These are phyloP conservation scores for Yamadazyma jaroonii DNA, from an alignment of 1,139 yeast species.

Conservation along the genomic window DNA sequence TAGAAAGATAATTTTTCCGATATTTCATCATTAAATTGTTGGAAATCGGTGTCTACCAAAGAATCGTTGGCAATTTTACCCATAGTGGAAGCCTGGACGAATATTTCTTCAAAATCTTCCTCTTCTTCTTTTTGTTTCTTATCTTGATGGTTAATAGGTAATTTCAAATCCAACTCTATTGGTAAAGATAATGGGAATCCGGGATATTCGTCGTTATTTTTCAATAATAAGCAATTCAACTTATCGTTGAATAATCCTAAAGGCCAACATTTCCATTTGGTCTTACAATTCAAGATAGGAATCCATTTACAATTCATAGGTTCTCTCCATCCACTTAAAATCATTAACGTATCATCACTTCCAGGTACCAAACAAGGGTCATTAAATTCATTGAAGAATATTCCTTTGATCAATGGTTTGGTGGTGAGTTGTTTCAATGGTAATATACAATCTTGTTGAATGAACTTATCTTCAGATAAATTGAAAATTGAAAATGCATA, in stretches of 20 bases:
- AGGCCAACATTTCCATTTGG: slow-evolving; percentile 78
- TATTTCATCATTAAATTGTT: slow-evolving; percentile 39
- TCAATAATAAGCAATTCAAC: slow-evolving; percentile 70
- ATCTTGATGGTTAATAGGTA: slow-evolving; percentile 50
- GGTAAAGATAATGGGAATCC: slow-evolving; percentile 83
- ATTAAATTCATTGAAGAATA: slow-evolving; percentile 79
- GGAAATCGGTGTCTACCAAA: slow-evolving; percentile 33
- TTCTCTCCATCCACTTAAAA: slow-evolving; percentile 76
- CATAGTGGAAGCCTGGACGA: slow-evolving; percentile 45
- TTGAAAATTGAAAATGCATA: slow-evolving; percentile 39
- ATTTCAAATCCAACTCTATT: slow-evolving; percentile 64
- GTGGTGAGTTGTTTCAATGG: slow-evolving; percentile 26
- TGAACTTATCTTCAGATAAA: slow-evolving; percentile 31
- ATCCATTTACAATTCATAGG: slow-evolving; percentile 81
- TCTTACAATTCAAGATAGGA: slow-evolving; percentile 71
- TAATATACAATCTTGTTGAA: slow-evolving; percentile 40
- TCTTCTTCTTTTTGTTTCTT: slow-evolving; percentile 17
- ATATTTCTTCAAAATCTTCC: slow-evolving; percentile 42
- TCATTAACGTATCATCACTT: slow-evolving; percentile 62
- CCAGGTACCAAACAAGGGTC: slow-evolving; percentile 87
- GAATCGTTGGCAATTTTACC: slow-evolving; percentile 50
- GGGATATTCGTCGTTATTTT: slow-evolving; percentile 54
- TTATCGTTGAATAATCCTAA: slow-evolving; percentile 70
- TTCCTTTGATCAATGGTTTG: slow-evolving; percentile 52
- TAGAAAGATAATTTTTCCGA: slow-evolving; percentile 49